These are phyloP conservation scores for Ormosia semicastrata DNA, from an alignment of 306 rosid species.

Conservation along the genomic window DNA sequence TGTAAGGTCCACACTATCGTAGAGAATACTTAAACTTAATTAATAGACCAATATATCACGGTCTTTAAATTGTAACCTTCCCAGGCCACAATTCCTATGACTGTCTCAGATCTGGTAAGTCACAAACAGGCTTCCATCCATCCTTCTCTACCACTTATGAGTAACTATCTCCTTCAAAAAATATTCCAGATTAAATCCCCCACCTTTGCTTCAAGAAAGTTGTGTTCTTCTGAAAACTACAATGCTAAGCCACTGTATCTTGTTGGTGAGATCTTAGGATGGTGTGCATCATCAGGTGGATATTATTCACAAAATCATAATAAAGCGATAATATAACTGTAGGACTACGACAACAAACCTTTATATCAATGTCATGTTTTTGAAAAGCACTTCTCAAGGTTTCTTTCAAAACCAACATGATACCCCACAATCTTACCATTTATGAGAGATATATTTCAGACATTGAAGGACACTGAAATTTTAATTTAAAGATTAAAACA, in stretches of 20 bases:
- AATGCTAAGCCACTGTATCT: not conserved
- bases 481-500: not conserved
- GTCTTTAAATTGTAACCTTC: not conserved
- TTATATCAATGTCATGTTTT: not conserved
- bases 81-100: not conserved
- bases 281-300: not conserved
- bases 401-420: not conserved
- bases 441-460: not conserved
- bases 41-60: not conserved
- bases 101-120: not conserved
- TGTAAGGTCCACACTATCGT: not conserved
- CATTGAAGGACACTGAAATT: not conserved
- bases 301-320: conserved; percentile 12
- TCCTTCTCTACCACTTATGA: not conserved
- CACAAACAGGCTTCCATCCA: not conserved
- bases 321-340: not conserved
- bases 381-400: not conserved
- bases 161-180: not conserved
- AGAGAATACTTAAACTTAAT: not conserved
- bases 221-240: too few species aligned
- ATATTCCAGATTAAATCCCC: not conserved
- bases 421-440: not conserved
- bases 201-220: not conserved
- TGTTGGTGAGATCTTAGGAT: not conserved
- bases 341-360: not conserved